Percentiles rank a stretch among this genome's conserved stretches.
Evolutionary conservation across 257 asterid species (phyloP).

Genomic region (Nicotiana sylvestris): DNA sequence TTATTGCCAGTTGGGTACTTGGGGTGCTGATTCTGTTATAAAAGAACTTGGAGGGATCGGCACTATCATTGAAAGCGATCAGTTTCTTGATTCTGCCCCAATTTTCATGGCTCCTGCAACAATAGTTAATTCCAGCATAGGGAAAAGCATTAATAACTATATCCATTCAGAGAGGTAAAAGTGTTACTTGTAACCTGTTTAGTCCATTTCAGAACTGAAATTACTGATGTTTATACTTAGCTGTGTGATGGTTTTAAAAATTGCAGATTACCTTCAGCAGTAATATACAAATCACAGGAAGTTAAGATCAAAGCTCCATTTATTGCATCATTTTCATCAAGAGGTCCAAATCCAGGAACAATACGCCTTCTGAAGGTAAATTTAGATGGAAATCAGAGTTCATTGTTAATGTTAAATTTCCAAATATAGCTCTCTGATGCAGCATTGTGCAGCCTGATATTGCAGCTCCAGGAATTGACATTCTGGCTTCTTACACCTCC

Average conservation of each 20-base stretch:
- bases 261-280: constrained; percentile 73
- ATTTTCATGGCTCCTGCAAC: constrained; percentile 82
- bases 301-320: constrained; percentile 65
- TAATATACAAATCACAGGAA: constrained; percentile 57
- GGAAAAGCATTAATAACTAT: constrained; percentile 45
- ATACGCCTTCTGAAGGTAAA: constrained; percentile 63
- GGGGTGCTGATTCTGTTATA: constrained; percentile 72
- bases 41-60: constrained; percentile 80
- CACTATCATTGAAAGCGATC: constrained; percentile 49
- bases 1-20: constrained; percentile 50
- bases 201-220: background rate
- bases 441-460: constrained; percentile 68
- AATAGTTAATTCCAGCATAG: constrained; percentile 46
- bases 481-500: constrained; percentile 77
- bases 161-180: constrained; percentile 55
- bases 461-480: constrained; percentile 88
- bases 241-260: background rate
- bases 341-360: constrained; percentile 78
- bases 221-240: background rate
- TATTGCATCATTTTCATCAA: constrained; percentile 78
- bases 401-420: background rate
- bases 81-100: constrained; percentile 58
- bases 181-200: background rate
- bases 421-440: constrained; percentile 1
- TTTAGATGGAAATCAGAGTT: background rate